Percentiles rank a stretch among this genome's conserved stretches.
Evolutionary conservation across 371 early-diverging fungal genomes (phyloP).

Genomic region (Lichtheimia ornata): DNA sequence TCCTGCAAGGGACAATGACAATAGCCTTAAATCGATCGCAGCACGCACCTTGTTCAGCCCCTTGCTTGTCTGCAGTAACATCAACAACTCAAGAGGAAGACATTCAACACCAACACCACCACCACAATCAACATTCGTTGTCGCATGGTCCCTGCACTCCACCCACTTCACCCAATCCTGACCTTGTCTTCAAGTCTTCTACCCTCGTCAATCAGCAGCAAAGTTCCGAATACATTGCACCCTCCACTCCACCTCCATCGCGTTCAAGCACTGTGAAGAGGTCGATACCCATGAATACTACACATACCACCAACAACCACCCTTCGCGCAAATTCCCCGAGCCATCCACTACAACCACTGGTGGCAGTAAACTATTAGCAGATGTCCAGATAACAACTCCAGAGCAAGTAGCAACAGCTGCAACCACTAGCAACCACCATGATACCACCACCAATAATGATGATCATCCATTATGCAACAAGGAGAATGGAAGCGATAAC

Average conservation of each 20-base stretch:
- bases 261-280: neutral
- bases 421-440: neutral
- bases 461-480: too few relatives aligned
- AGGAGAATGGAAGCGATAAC: neutral
- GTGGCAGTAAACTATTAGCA: too few relatives aligned
- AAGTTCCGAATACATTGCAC: neutral
- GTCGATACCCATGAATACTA: conserved; percentile 1
- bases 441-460: too few relatives aligned
- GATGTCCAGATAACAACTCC: too few relatives aligned
- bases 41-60: too few relatives aligned
- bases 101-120: too few relatives aligned
- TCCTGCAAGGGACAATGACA: too few relatives aligned
- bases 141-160: conserved; percentile 2
- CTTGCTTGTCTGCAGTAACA: too few relatives aligned
- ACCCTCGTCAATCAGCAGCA: neutral
- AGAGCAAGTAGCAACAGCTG: neutral
- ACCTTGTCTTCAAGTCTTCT: neutral
- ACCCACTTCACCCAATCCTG: conserved; percentile 1
- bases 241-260: conserved; percentile 5
- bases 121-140: neutral
- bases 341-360: neutral
- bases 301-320: neutral
- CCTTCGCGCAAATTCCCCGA: neutral
- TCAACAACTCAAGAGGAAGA: too few relatives aligned
- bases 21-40: too few relatives aligned